Evolutionary conservation across 805 yeast species (phyloP).

Genomic region (Hanseniaspora guilliermondii): DNA sequence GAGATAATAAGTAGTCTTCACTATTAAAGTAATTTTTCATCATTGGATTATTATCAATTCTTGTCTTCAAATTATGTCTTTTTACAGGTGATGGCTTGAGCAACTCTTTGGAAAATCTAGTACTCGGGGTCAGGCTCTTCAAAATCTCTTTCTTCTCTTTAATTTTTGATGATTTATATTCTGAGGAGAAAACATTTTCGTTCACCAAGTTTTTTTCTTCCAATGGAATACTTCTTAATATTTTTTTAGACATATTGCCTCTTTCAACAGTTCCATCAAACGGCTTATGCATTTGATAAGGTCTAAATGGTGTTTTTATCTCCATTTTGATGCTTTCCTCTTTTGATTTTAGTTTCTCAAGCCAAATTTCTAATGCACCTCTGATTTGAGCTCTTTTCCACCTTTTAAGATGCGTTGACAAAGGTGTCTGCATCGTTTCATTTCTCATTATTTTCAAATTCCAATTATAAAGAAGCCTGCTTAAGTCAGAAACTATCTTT

Average conservation of each 20-base stretch:
- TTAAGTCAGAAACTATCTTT: neutral
- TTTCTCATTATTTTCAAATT: neutral
- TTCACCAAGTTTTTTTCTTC: neutral
- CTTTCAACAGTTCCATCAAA: neutral
- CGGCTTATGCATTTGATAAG: neutral
- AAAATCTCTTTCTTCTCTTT: neutral
- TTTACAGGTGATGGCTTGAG: neutral
- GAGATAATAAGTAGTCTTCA: neutral
- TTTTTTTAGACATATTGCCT: neutral
- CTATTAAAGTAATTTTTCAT: neutral
- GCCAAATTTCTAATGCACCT: constrained; percentile 2
- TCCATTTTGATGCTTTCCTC: no score
- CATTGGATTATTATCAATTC: neutral
- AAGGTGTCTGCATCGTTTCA: neutral
- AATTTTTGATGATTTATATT: neutral
- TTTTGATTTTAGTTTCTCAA: neutral
- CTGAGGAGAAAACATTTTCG: neutral
- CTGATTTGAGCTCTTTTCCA: constrained; percentile 9
- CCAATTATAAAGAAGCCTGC: neutral
- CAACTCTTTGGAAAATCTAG: neutral
- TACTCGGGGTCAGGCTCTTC: neutral
- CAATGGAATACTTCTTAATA: neutral
- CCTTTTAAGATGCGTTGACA: constrained; percentile 1
- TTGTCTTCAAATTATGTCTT: neutral
- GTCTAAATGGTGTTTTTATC: neutral